Evolutionary conservation across 441 rosid genomes (phyloP), one percentile per base, ranked within the genome.

Genomic region (Arabidopsis hybrid): DNA sequence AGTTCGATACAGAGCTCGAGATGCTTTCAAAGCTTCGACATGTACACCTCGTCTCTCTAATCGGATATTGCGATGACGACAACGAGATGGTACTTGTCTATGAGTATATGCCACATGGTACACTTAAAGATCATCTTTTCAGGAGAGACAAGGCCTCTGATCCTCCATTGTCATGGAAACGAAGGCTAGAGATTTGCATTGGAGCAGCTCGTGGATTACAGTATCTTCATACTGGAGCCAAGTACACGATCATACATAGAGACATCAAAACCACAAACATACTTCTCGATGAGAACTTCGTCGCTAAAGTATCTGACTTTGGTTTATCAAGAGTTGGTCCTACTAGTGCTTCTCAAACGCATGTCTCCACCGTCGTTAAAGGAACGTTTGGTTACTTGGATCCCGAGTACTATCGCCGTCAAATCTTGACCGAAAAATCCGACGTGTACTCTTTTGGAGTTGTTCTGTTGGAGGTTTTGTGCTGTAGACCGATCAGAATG

Each of bases 371-470:
- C 0, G 71, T 62, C 13, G 92, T 90, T 68, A 88, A 77, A 72
- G 92, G 92, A 6, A 82, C 89, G 60, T 17, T 82, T 1, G 95
- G 92, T 6, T 90, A 90, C 57, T 57, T 87, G 34, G 92, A 89
- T 18, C 92, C 91, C 0, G 94, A 89, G 72, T 85, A 89, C 49
- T 86, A 45, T 18, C 82, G 85, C n/a, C 85, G 81, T 36, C 86
- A 85, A 62, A 67, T 62, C 58, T 71, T 86, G 40, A 87, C 90
- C 0, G 95, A 86, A 5, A 86, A 89, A 75, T 87, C 90, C 0
- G 90, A 89, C 73, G 87, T 87, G 29, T 89, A 86, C 66, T 87
- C 91, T 0, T 88, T 89, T 3, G 95, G 91, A 1, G 88, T 89
- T 43, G 92, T 88, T 38, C 43, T 86, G 56, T 78, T 84, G 9